phyloP scores from a whole-genome alignment of 2,329 filamentous ascomycete species.

The Aspergillus ibericus region DNA sequence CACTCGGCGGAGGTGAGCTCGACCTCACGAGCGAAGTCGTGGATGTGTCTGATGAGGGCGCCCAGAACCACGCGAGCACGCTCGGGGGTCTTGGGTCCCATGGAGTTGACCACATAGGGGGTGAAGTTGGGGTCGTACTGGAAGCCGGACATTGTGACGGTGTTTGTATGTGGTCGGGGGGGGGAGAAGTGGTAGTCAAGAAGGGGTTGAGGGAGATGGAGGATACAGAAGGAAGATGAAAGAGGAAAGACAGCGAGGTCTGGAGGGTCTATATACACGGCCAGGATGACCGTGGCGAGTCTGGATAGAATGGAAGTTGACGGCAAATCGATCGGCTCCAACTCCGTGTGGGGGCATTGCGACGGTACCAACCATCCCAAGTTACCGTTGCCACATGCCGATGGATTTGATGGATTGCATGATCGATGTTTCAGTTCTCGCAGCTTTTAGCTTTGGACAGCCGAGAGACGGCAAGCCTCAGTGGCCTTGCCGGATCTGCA shows the following conservation, averaged over 20 bases:
- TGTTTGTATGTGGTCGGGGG: not conserved
- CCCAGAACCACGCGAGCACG: conserved; percentile 64
- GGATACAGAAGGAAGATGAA: not conserved
- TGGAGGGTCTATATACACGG: conserved; percentile 20
- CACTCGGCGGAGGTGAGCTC: conserved; percentile 76
- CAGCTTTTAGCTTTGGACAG: not conserved
- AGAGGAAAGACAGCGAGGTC: conserved; percentile 6
- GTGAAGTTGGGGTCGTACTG: conserved; percentile 71
- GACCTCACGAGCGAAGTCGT: conserved; percentile 76
- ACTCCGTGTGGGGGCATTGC: conserved; percentile 34
- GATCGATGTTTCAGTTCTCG: conserved; percentile 2
- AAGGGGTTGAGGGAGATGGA: not conserved
- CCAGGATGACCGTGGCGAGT: conserved; percentile 1
- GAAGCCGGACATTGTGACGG: conserved; percentile 21
- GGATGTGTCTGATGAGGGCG: conserved; percentile 68
- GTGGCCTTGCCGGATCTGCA: not conserved
- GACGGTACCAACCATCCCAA: conserved; percentile 1
- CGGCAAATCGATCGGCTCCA: conserved; percentile 27
- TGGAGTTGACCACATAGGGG: conserved; percentile 68
- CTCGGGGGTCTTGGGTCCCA: conserved; percentile 67
- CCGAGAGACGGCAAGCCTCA: conserved; percentile 3
- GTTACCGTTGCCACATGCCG: conserved; percentile 31
- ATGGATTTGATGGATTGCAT: conserved; percentile 1
- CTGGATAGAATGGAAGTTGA: conserved; percentile 12
- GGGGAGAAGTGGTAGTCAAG: not conserved